Conservation (phyloP, 768 basidiomycete genomes). For the Tephrocybe sp. region DNA sequence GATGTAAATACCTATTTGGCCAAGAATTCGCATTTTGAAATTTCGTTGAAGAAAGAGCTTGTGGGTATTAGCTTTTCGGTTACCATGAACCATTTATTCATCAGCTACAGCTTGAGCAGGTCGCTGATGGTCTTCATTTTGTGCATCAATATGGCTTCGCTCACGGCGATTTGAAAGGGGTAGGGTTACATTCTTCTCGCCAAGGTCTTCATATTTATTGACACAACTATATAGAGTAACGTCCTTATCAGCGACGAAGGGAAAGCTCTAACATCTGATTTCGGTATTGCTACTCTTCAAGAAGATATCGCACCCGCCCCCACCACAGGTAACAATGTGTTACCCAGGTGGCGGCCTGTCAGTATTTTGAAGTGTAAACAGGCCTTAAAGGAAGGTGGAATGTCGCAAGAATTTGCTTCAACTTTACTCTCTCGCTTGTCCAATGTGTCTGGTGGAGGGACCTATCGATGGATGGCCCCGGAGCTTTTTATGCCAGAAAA, state of each 20-base stretch:
- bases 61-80: no score
- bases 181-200: not conserved
- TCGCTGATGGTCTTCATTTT: conserved; percentile 26
- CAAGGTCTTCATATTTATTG: no score
- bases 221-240: conserved; percentile 7
- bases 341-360: not conserved
- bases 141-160: conserved; percentile 26
- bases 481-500: conserved; percentile 21
- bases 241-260: conserved; percentile 13
- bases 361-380: not conserved
- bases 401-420: conserved; percentile 1
- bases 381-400: conserved; percentile 4
- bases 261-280: conserved; percentile 12
- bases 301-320: not conserved
- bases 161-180: conserved; percentile 42
- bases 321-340: not conserved
- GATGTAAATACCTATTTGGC: conserved; percentile 19
- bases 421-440: conserved; percentile 10
- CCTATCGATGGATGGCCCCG: conserved; percentile 29
- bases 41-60: conserved; percentile 11
- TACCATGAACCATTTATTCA: not conserved
- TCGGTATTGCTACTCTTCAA: conserved; percentile 11
- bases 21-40: not conserved
- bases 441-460: conserved; percentile 20
- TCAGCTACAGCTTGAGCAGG: conserved; percentile 21